Percentiles rank a stretch among this genome's conserved stretches.
These are phyloP conservation scores for Ilyonectria destructans DNA, from an alignment of 2,329 filamentous ascomycete species.

Conservation along the genomic window DNA sequence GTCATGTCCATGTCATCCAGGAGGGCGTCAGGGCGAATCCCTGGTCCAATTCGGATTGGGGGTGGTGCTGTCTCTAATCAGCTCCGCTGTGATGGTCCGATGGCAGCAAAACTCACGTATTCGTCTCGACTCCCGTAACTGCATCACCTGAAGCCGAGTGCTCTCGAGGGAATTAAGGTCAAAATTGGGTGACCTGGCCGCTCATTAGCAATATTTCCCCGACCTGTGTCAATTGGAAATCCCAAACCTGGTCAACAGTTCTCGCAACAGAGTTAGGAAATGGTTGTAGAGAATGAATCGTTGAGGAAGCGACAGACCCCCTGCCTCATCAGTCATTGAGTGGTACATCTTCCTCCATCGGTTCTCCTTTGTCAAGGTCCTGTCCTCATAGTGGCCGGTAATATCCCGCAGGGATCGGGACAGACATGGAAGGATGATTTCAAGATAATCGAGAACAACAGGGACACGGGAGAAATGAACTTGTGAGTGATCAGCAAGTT, in stretches of 20 bases:
- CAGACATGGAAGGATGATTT: slow-evolving; percentile 71
- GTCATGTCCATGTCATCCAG: slow-evolving; percentile 45
- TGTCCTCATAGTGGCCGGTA: slow-evolving; percentile 66
- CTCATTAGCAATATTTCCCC: slow-evolving; percentile 35
- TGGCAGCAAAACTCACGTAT: slow-evolving; percentile 61
- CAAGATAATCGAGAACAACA: slow-evolving; percentile 69
- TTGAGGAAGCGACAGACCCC: slow-evolving; percentile 65
- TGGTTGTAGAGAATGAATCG: slow-evolving; percentile 72
- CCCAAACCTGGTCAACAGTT: slow-evolving; percentile 67
- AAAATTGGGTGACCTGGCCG: slow-evolving; percentile 63
- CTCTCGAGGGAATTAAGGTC: slow-evolving; percentile 70
- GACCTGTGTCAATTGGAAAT: background rate
- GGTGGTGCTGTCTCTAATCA: slow-evolving; percentile 54
- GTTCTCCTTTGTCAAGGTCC: slow-evolving; percentile 61
- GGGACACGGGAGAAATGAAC: slow-evolving; percentile 66
- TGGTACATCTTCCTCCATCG: slow-evolving; percentile 75
- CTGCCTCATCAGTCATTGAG: slow-evolving; percentile 68
- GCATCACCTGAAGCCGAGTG: slow-evolving; percentile 64
- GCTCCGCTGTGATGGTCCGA: slow-evolving; percentile 5
- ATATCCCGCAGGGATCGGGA: slow-evolving; percentile 70
- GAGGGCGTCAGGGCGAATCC: slow-evolving; percentile 54
- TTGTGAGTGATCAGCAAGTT: slow-evolving; percentile 70
- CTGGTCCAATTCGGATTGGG: slow-evolving; percentile 53
- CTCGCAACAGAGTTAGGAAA: slow-evolving; percentile 66
- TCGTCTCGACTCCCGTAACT: slow-evolving; percentile 67